Conservation (phyloP, 2,329 filamentous ascomycete species). For the Madurella fahalii region DNA sequence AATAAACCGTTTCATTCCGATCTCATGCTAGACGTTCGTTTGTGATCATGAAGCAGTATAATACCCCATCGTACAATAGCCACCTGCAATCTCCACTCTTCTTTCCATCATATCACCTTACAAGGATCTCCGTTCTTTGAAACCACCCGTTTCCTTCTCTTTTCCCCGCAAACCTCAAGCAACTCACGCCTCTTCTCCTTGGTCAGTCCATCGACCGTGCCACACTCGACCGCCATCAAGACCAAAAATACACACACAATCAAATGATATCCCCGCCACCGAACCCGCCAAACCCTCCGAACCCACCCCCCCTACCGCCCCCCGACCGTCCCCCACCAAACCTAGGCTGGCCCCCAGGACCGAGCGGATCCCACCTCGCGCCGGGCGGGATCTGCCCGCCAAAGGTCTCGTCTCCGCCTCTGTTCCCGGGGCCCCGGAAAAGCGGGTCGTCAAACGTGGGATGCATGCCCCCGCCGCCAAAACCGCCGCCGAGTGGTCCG, state of each 20-base stretch:
- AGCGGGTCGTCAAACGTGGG: conserved; percentile 91
- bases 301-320: conserved; percentile 25
- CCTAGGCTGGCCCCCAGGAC: conserved; percentile 56
- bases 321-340: conserved; percentile 41
- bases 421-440: conserved; percentile 58
- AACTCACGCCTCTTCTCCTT: not conserved
- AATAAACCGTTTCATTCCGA: too few relatives aligned
- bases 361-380: conserved; percentile 84
- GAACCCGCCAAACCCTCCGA: conserved; percentile 26
- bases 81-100: not conserved
- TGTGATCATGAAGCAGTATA: too few relatives aligned
- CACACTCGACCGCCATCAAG: not conserved
- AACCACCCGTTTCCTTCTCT: too few relatives aligned
- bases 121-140: too few relatives aligned
- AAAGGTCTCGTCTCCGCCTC: conserved; percentile 45
- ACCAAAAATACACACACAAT: not conserved
- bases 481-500: conserved; percentile 55
- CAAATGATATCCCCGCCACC: conserved; percentile 31
- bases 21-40: too few relatives aligned
- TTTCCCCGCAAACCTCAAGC: too few relatives aligned
- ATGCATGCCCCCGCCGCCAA: conserved; percentile 81
- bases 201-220: not conserved
- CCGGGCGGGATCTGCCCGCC: conserved; percentile 79
- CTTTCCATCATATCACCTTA: too few relatives aligned
- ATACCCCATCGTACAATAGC: not conserved